phyloP scores from a whole-genome alignment of 2,329 filamentous ascomycete species.

The Cladosporium sp. region DNA sequence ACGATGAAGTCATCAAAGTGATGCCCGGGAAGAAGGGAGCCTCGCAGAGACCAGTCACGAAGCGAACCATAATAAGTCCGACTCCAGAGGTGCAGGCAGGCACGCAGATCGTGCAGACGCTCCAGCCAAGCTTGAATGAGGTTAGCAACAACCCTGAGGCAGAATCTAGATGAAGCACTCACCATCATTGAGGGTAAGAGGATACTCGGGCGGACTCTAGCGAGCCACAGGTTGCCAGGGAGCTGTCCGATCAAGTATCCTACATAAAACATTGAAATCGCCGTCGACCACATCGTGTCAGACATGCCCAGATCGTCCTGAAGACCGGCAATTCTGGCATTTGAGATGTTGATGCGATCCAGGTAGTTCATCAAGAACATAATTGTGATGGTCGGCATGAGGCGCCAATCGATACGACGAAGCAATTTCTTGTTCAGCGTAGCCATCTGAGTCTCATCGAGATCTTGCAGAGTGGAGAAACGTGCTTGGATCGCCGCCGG shows the following conservation, averaged over 20 bases:
- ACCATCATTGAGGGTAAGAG: slow-evolving; percentile 37
- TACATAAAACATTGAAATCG: slow-evolving; percentile 44
- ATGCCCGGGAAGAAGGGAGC: slow-evolving; percentile 38
- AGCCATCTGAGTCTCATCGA: slow-evolving; percentile 26
- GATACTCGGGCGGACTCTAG: slow-evolving; percentile 34
- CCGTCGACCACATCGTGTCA: slow-evolving; percentile 35
- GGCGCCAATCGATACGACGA: slow-evolving; percentile 28
- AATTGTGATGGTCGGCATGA: slow-evolving; percentile 30
- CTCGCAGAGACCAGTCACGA: slow-evolving; percentile 37
- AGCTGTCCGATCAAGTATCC: slow-evolving; percentile 38
- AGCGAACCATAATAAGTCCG: slow-evolving; percentile 36
- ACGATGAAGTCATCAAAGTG: slow-evolving; percentile 38
- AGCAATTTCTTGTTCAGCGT: slow-evolving; percentile 28
- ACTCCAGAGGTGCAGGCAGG: slow-evolving; percentile 34
- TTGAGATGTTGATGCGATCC: slow-evolving; percentile 31
- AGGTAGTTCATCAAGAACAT: slow-evolving; percentile 36
- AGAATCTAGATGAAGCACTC: too few species aligned
- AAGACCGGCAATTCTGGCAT: slow-evolving; percentile 36
- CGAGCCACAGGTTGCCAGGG: slow-evolving; percentile 45
- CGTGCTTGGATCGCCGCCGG: slow-evolving; percentile 28
- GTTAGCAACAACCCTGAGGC: too few species aligned
- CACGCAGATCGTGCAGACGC: slow-evolving; percentile 45
- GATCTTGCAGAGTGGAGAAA: slow-evolving; percentile 25
- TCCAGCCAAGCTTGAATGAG: slow-evolving; percentile 32
- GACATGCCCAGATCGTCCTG: slow-evolving; percentile 36